Evolutionary conservation across 306 rosid genomes (phyloP).

Genomic region (Rosa multiflora): DNA sequence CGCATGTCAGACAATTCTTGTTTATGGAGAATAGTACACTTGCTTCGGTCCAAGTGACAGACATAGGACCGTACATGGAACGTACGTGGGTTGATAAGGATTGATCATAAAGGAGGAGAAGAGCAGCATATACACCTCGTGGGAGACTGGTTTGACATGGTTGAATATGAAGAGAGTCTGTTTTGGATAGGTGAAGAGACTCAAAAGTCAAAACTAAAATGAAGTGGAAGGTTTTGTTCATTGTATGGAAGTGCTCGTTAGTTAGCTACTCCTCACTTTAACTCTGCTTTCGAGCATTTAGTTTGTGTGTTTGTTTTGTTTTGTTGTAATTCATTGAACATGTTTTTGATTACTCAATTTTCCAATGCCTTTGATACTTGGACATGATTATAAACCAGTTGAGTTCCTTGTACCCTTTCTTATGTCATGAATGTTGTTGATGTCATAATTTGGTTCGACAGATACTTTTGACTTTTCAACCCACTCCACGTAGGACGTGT

Average conservation of each 20-base stretch:
- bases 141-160: background rate
- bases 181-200: background rate
- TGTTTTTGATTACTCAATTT: too few species aligned
- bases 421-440: too few species aligned
- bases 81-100: background rate
- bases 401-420: too few species aligned
- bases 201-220: background rate
- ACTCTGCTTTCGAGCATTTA: background rate
- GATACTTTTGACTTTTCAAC: too few species aligned
- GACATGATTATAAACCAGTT: too few species aligned
- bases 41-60: too few species aligned
- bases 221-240: background rate
- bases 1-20: too few species aligned
- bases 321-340: background rate
- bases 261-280: background rate
- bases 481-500: too few species aligned
- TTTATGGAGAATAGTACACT: too few species aligned
- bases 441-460: too few species aligned
- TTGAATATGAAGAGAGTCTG: background rate
- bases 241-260: background rate
- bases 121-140: background rate
- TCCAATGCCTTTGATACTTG: too few species aligned
- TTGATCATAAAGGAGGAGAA: background rate
- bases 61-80: too few species aligned
- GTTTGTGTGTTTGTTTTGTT: background rate